phyloP scores from a whole-genome alignment of 176 grass and related monocot genomes.

The Rhipidocladum racemiflorum region DNA sequence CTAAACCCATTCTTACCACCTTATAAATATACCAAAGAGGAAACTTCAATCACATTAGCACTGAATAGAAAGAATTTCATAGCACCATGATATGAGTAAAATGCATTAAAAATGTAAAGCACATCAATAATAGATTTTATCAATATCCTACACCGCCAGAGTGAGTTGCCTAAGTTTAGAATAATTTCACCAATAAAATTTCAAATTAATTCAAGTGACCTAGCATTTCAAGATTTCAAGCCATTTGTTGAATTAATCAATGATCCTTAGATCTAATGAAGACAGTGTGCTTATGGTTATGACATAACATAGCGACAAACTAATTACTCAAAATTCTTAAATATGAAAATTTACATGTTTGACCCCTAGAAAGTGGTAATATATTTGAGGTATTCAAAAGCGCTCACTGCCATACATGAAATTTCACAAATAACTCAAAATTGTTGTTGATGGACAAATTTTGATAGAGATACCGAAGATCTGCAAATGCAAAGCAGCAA shows the following conservation, averaged over 20 bases:
- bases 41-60: conserved; percentile 3
- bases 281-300: not conserved
- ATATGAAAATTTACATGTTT: not conserved
- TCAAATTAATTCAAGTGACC: not conserved
- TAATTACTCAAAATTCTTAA: conserved; percentile 4
- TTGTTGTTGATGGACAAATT: not conserved
- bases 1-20: conserved; percentile 76
- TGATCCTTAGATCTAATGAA: not conserved
- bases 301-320: not conserved
- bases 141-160: not conserved
- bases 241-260: not conserved
- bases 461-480: not conserved
- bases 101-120: not conserved
- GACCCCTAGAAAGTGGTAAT: not conserved
- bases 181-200: conserved; percentile 8
- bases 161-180: not conserved
- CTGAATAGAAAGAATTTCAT: not conserved
- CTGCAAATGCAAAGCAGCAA: not conserved
- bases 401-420: not conserved
- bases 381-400: not conserved
- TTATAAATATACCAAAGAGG: conserved; percentile 35
- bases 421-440: not conserved
- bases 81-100: not conserved
- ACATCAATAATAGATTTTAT: conserved; percentile 4
- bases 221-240: not conserved